These are phyloP conservation scores for Liriodendron chinense DNA, from an alignment of 164 flowering plant genomes.

Conservation along the genomic window DNA sequence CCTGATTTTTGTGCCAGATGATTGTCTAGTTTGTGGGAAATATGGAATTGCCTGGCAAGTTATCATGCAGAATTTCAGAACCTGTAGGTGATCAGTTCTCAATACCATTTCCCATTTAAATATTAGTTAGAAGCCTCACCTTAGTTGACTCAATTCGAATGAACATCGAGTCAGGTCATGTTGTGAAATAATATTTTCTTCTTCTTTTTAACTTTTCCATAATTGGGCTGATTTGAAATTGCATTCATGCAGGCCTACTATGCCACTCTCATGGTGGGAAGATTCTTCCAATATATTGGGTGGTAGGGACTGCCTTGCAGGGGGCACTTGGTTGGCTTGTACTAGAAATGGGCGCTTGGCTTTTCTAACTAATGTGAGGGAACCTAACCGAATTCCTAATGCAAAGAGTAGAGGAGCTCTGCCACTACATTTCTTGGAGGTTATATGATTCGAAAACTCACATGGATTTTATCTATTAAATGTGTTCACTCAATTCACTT, in stretches of 20 bases:
- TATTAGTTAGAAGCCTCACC: too few relatives aligned
- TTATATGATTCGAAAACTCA: constrained; percentile 8
- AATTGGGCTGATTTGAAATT: background rate
- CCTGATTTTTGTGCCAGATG: too few relatives aligned
- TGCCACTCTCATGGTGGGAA: constrained; percentile 74
- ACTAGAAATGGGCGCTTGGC: constrained; percentile 55
- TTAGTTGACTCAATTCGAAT: background rate
- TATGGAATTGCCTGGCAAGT: too few relatives aligned
- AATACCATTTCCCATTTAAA: too few relatives aligned
- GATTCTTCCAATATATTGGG: constrained; percentile 54
- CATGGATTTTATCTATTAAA: background rate
- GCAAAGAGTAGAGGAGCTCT: constrained; percentile 72
- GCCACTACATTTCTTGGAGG: constrained; percentile 70
- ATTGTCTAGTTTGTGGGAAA: too few relatives aligned
- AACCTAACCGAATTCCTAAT: constrained; percentile 24
- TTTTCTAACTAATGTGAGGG: constrained; percentile 73
- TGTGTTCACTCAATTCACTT: background rate
- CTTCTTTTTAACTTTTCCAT: background rate
- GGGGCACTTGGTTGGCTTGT: constrained; percentile 91
- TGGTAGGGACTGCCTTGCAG: constrained; percentile 72
- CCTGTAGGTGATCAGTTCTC: background rate
- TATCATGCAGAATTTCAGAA: background rate
- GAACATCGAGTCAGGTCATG: background rate
- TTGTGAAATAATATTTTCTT: background rate
- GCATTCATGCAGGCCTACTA: constrained; percentile 45